These are phyloP conservation scores for Mycena pura DNA, from an alignment of 768 basidiomycete genomes.

Conservation along the genomic window DNA sequence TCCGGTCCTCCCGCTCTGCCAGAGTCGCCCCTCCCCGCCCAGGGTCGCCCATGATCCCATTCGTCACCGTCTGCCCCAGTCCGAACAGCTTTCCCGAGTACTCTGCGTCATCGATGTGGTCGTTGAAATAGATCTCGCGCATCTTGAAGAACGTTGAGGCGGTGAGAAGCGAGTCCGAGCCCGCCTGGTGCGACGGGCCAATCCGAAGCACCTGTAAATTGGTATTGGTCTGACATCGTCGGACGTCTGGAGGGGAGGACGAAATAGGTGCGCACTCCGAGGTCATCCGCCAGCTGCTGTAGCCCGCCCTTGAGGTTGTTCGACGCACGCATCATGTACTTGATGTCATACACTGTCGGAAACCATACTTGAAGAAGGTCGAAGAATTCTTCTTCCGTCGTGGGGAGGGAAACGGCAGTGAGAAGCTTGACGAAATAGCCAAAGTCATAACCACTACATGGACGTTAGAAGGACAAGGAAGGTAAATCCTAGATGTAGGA, in stretches of 20 bases:
- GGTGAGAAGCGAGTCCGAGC: conserved; percentile 95
- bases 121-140: conserved; percentile 89
- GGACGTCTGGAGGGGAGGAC: background rate
- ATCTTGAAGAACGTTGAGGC: conserved; percentile 96
- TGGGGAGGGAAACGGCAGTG: conserved; percentile 84
- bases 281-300: conserved; percentile 95
- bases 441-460: conserved; percentile 93
- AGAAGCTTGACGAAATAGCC: conserved; percentile 97
- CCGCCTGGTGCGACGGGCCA: conserved; percentile 93
- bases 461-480: conserved; percentile 12
- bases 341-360: conserved; percentile 96
- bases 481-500: conserved; percentile 16
- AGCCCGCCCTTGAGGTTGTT: conserved; percentile 88
- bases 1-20: conserved; percentile 79
- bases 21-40: conserved; percentile 79
- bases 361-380: conserved; percentile 90
- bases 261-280: conserved; percentile 68
- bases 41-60: conserved; percentile 63
- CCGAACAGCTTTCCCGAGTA: conserved; percentile 87
- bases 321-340: conserved; percentile 90
- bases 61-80: conserved; percentile 81
- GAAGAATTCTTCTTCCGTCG: conserved; percentile 90
- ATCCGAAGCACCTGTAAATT: conserved; percentile 80
- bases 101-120: conserved; percentile 83
- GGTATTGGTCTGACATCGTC: conserved; percentile 11